Evolutionary conservation across 306 rosid genomes (phyloP).

Genomic region (Sesbania bispinosa): DNA sequence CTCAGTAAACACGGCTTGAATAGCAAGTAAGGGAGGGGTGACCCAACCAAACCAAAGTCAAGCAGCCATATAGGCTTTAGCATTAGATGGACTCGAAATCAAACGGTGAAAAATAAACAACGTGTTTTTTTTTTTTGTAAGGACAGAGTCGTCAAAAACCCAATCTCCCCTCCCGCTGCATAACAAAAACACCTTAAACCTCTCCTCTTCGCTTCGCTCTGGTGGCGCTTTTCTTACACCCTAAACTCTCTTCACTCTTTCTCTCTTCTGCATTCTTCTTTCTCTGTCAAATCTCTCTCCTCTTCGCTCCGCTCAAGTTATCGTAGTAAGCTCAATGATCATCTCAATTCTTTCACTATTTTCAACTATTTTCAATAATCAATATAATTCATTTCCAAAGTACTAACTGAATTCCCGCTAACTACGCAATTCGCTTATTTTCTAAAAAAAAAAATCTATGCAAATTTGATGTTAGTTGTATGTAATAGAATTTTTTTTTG

Average conservation of each 20-base stretch:
- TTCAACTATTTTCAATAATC: too few relatives aligned
- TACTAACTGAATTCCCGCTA: not conserved
- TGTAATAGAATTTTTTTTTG: not conserved
- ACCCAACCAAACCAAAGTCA: not conserved
- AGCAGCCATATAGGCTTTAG: too few relatives aligned
- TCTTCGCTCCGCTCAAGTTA: not conserved
- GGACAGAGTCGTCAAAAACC: constrained; percentile 1
- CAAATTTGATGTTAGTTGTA: not conserved
- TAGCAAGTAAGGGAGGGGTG: not conserved
- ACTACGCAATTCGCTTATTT: not conserved
- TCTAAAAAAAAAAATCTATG: not conserved
- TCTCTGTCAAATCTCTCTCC: not conserved
- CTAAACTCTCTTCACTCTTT: not conserved
- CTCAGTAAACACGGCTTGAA: not conserved
- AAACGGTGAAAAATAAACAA: not conserved
- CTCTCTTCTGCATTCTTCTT: not conserved
- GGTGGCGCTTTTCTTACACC: not conserved
- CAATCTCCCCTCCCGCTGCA: not conserved
- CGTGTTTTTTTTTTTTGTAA: not conserved
- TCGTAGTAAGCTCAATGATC: constrained; percentile 4
- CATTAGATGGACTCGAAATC: not conserved
- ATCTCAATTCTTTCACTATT: too few relatives aligned
- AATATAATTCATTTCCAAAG: not conserved
- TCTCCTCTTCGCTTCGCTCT: not conserved
- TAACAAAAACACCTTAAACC: constrained; percentile 16